Evolutionary conservation across 495 filamentous ascomycete species (phyloP), one percentile per base, ranked within the genome.

Genomic region (Bacidia rubella): DNA sequence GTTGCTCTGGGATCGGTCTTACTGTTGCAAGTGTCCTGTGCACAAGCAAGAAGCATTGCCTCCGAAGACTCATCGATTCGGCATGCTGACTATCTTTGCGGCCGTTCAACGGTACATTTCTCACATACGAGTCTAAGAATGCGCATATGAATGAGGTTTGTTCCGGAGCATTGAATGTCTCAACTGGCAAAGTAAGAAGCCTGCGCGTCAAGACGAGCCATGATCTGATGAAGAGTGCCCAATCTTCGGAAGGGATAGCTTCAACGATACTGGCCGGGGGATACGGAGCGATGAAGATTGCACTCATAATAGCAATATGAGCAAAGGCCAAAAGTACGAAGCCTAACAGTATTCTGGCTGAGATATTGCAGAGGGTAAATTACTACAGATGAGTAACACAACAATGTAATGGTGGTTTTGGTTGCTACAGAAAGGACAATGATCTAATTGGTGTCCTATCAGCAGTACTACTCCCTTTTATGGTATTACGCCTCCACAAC

Each of bases 201-300:
- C 77, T 71, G 24, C 79, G 72, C 22, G 79, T 62, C 2, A 93
- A 68, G 9, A 76, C 61, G 19, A 82, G 65, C 88, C 87, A 94
- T 40, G 85, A 82, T 62, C 87, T 80, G 17, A 92, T 65, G 63
- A 83, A 90, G 29, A 75, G 70, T 51, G 82, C 76, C 88, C 87
- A 93, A 65, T 93, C 86, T 26, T 75, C 67, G 1, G 80, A 74
- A 9, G 73, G 68, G 27, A 93, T 72, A 52, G 74, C 74, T 26
- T 76, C 74, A 57, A 81, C 77, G 67, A 87, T 78, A 49, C 69
- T 67, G n/a, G 75, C 67, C 41, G 81, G 74, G 21, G 88, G 89
- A 56, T 89, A 86, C 2, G 84, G 73, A 38, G 85, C 86, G 63
- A 94, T 74, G 23, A 77, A 72, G 23, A 87, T 87, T 19, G 86